Conservation (phyloP, 148 eudicot genomes). For the Hydrangea macrophylla region DNA sequence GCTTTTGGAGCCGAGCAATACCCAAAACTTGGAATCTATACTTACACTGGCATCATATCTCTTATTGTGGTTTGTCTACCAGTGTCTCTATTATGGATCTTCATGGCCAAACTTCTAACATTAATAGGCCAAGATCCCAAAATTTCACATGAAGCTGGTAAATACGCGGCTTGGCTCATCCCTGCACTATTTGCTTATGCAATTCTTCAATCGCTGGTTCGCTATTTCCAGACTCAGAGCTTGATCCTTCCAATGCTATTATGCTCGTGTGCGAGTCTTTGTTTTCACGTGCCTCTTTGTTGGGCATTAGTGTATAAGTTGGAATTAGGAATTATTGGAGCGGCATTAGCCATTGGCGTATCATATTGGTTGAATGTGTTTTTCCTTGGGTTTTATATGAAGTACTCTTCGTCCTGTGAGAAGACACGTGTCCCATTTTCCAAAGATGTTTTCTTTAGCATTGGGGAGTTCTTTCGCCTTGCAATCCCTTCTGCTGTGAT, state of each 20-base stretch:
- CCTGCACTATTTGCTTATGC: conserved; percentile 37
- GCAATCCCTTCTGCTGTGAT: conserved; percentile 50
- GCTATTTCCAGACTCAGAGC: conserved; percentile 42
- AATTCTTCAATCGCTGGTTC: conserved; percentile 27
- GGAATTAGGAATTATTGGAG: conserved; percentile 32
- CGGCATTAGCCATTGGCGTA: conserved; percentile 37
- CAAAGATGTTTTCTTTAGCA: conserved; percentile 19
- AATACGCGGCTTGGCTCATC: conserved; percentile 29
- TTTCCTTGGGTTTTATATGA: conserved; percentile 34
- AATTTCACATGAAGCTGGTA: conserved; percentile 38
- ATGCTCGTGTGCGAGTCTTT: conserved; percentile 21
- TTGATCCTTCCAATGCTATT: conserved; percentile 39
- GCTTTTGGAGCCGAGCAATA: conserved; percentile 47
- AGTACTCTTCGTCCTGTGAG: conserved; percentile 33
- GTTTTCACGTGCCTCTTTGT: conserved; percentile 31
- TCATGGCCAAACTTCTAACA: conserved; percentile 30
- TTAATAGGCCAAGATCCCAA: conserved; percentile 44
- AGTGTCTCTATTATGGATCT: conserved; percentile 35
- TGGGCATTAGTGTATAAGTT: conserved; percentile 38
- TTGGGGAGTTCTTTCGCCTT: conserved; percentile 28
- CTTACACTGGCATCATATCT: conserved; percentile 34
- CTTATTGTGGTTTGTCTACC: conserved; percentile 35
- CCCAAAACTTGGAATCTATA: conserved; percentile 33
- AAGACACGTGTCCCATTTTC: conserved; percentile 31
- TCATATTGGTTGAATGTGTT: conserved; percentile 33